Evolutionary conservation across 2,329 filamentous ascomycete genomes (phyloP).

Genomic region (Penicillium sp.): DNA sequence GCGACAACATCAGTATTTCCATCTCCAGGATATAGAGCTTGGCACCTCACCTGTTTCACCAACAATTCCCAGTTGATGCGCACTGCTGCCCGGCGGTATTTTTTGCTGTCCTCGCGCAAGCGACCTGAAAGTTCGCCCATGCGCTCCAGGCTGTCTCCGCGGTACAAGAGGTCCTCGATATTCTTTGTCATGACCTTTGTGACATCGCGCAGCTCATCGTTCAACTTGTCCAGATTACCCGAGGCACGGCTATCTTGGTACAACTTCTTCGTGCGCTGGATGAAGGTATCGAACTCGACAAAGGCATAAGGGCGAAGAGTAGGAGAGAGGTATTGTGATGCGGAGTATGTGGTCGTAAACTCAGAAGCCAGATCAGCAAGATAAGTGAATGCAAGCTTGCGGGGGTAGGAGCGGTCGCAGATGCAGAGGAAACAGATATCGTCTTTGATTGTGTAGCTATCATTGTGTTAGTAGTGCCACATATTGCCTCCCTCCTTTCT

Average conservation of each 20-base stretch:
- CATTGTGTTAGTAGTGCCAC: conserved; percentile 3
- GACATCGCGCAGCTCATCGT: conserved; percentile 95
- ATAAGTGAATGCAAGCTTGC: conserved; percentile 98
- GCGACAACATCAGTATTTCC: conserved; percentile 23
- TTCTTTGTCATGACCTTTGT: conserved; percentile 99
- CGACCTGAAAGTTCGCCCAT: conserved; percentile 94
- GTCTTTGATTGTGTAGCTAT: conserved; percentile 77
- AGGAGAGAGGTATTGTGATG: conserved; percentile 69
- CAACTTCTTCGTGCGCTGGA: conserved; percentile 84
- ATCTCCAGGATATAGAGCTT: neutral
- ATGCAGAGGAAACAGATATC: conserved; percentile 91
- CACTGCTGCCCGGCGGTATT: conserved; percentile 88
- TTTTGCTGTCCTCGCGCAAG: conserved; percentile 86
- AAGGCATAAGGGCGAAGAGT: conserved; percentile 88
- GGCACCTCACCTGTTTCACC: conserved; percentile 68
- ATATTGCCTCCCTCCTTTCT: neutral
- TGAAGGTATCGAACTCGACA: conserved; percentile 97
- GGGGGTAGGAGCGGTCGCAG: conserved; percentile 88
- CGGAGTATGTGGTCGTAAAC: conserved; percentile 81
- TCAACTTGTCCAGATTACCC: conserved; percentile 90
- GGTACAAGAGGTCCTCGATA: conserved; percentile 93
- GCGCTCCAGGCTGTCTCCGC: conserved; percentile 88
- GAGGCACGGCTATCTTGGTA: conserved; percentile 90
- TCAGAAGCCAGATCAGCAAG: conserved; percentile 87
- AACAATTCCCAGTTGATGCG: conserved; percentile 97